These are phyloP conservation scores for Oryza rufipogon DNA, from an alignment of 176 grass and related monocot species.

Conservation along the genomic window DNA sequence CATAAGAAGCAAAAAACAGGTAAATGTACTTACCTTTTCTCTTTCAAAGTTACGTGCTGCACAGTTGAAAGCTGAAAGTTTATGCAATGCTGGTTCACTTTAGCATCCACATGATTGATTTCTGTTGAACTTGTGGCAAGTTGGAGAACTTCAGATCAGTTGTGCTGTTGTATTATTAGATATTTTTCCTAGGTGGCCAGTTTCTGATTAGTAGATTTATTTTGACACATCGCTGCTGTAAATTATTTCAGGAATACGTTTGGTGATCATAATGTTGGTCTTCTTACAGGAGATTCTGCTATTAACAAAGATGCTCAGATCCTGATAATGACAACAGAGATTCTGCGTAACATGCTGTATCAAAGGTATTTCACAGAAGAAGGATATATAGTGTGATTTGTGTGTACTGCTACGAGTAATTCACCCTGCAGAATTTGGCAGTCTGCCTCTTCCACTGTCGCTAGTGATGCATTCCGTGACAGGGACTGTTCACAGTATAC, in stretches of 20 bases:
- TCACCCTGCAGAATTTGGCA: conserved; percentile 10
- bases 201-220: conserved; percentile 26
- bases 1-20: conserved; percentile 1
- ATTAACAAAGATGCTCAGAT: conserved; percentile 95
- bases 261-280: conserved; percentile 90
- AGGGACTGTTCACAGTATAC: background rate
- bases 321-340: conserved; percentile 97
- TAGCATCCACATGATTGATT: conserved; percentile 18
- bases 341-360: conserved; percentile 99
- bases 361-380: conserved; percentile 69
- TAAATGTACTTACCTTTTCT: background rate
- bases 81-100: background rate
- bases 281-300: conserved; percentile 98
- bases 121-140: conserved; percentile 19
- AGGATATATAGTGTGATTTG: conserved; percentile 11
- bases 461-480: conserved; percentile 20
- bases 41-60: conserved; percentile 1
- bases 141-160: conserved; percentile 22
- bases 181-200: conserved; percentile 19
- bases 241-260: conserved; percentile 77
- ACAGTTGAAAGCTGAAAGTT: conserved; percentile 18
- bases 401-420: conserved; percentile 32
- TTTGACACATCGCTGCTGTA: conserved; percentile 44
- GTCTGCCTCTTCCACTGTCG: conserved; percentile 15
- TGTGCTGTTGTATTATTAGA: background rate